Evolutionary conservation across 2,329 filamentous ascomycete species (phyloP).

Genomic region (Dothistroma septosporum): DNA sequence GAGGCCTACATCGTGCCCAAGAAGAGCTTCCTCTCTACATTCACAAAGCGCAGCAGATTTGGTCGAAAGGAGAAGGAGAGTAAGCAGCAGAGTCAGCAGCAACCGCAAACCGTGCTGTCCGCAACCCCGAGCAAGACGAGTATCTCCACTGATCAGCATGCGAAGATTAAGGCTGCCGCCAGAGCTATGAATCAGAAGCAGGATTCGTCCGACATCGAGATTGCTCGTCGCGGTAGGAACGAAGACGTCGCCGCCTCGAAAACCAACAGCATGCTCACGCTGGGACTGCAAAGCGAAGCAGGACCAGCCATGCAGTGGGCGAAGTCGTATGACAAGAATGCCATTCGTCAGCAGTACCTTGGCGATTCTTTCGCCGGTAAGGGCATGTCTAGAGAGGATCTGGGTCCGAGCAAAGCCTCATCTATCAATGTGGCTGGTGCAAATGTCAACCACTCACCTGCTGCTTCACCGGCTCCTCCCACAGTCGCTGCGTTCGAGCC

Average conservation of each 20-base stretch:
- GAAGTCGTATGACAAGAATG: constrained; percentile 86
- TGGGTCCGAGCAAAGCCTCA: constrained; percentile 22
- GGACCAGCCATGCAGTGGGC: constrained; percentile 97
- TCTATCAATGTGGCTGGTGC: constrained; percentile 27
- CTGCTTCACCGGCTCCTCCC: not conserved
- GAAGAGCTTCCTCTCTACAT: constrained; percentile 75
- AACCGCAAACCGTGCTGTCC: constrained; percentile 44
- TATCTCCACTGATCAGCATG: constrained; percentile 86
- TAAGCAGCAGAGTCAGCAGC: constrained; percentile 46
- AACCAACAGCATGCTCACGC: constrained; percentile 83
- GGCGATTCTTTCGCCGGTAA: constrained; percentile 64
- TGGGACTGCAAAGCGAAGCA: constrained; percentile 84
- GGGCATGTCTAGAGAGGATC: constrained; percentile 27
- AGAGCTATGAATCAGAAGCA: constrained; percentile 68
- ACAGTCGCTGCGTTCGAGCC: constrained; percentile 7
- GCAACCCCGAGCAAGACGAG: constrained; percentile 69
- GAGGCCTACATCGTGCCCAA: constrained; percentile 93
- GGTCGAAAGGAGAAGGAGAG: constrained; percentile 65
- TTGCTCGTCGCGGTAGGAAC: constrained; percentile 49
- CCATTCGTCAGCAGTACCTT: constrained; percentile 81
- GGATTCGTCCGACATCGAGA: constrained; percentile 46
- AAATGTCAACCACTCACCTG: constrained; percentile 10
- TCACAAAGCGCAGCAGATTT: constrained; percentile 64
- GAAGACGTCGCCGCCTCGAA: constrained; percentile 59
- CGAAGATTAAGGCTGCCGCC: constrained; percentile 86